These are phyloP conservation scores for Trichoderma afroharzianum DNA, from an alignment of 2,329 filamentous ascomycete genomes.

Conservation along the genomic window DNA sequence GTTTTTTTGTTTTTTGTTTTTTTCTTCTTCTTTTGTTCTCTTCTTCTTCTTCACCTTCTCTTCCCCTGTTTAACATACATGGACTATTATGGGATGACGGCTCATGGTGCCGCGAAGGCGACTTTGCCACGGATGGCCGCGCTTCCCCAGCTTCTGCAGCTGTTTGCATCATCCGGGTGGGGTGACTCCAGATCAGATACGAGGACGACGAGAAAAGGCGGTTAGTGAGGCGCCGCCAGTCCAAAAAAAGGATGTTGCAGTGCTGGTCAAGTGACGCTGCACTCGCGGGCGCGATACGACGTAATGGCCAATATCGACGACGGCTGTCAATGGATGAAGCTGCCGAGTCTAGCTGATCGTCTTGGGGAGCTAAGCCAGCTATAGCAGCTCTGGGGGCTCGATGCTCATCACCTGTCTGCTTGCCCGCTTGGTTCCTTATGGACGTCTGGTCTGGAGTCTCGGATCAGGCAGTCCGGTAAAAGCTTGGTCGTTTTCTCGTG, in stretches of 20 bases:
- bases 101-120: conserved; percentile 8
- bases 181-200: conserved; percentile 16
- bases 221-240: conserved; percentile 13
- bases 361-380: conserved; percentile 1
- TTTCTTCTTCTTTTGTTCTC: background rate
- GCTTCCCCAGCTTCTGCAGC: conserved; percentile 16
- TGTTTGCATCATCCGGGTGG: conserved; percentile 17
- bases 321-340: background rate
- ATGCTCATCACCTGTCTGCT: background rate
- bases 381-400: background rate
- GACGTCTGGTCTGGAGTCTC: background rate
- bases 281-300: conserved; percentile 12
- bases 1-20: background rate
- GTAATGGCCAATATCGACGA: background rate
- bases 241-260: conserved; percentile 17
- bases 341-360: background rate
- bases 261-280: conserved; percentile 17
- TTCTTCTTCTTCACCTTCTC: background rate
- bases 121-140: conserved; percentile 6
- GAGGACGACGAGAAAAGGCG: conserved; percentile 10
- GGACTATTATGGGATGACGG: background rate
- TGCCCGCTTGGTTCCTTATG: background rate
- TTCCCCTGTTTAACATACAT: conserved; percentile 11
- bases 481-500: background rate
- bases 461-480: background rate